A percentile compares a stretch with the other conserved stretches of the same genome.
phyloP scores from a whole-genome alignment of 805 yeast genomes.

The Ogataea naganishii region DNA sequence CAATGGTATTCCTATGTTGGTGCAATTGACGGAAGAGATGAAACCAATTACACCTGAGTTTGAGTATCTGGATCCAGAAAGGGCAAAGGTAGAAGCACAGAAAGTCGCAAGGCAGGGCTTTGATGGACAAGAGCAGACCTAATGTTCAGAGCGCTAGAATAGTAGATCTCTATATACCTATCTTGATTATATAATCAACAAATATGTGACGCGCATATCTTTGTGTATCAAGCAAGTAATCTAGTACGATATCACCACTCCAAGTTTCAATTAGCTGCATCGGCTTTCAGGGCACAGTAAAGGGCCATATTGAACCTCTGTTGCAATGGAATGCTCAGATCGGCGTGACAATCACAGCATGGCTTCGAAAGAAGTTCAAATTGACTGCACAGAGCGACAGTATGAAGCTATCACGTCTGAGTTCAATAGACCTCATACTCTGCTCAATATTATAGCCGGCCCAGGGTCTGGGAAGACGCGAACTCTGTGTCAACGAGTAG shows the following conservation, averaged over 20 bases:
- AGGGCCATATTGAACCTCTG: too few relatives aligned
- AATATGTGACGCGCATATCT: too few relatives aligned
- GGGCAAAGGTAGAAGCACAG: slow-evolving; percentile 70
- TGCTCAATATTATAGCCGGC: slow-evolving; percentile 53
- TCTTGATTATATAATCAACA: too few relatives aligned
- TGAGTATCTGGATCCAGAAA: slow-evolving; percentile 72
- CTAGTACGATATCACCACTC: too few relatives aligned
- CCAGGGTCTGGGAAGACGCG: slow-evolving; percentile 72
- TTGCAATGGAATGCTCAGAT: too few relatives aligned
- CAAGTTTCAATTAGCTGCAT: too few relatives aligned
- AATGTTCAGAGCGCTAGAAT: too few relatives aligned
- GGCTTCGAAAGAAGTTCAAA: slow-evolving; percentile 7
- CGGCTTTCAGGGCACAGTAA: too few relatives aligned
- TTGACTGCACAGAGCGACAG: slow-evolving; percentile 36
- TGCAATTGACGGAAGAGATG: slow-evolving; percentile 44
- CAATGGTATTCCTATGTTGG: slow-evolving; percentile 72
- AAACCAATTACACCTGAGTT: slow-evolving; percentile 27
- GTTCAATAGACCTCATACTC: slow-evolving; percentile 22
- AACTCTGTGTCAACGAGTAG: slow-evolving; percentile 47
- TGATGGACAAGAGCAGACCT: slow-evolving; percentile 10
- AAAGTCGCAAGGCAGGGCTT: slow-evolving; percentile 74
- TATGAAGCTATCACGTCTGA: slow-evolving; percentile 34
- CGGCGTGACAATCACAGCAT: too few relatives aligned
- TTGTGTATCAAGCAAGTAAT: too few relatives aligned
- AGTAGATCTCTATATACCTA: too few relatives aligned